Evolutionary conservation across 306 rosid genomes (phyloP).

Genomic region (Rubus idaeus): DNA sequence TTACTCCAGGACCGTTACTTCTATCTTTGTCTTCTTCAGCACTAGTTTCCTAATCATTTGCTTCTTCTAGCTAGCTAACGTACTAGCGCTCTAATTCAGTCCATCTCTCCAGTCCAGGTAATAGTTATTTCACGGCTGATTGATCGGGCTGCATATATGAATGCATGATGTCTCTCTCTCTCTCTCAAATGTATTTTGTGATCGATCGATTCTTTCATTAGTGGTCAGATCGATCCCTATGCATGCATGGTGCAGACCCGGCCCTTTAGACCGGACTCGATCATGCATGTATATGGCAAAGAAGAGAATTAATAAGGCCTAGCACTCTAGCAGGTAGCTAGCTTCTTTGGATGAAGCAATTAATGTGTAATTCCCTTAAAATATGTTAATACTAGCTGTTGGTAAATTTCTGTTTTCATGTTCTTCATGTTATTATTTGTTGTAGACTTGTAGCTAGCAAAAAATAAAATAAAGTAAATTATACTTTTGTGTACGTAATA

Average conservation of each 20-base stretch:
- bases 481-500: too few species aligned
- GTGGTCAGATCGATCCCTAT: not conserved
- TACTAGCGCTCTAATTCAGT: not conserved
- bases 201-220: not conserved
- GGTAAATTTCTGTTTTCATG: not conserved
- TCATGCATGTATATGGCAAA: not conserved
- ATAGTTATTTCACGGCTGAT: not conserved
- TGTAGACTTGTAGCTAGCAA: too few species aligned
- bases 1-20: not conserved
- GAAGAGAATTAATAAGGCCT: not conserved
- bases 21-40: constrained; percentile 15
- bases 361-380: not conserved
- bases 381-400: not conserved
- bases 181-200: not conserved
- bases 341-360: not conserved
- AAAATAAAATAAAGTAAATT: too few species aligned
- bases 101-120: not conserved
- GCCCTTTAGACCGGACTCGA: not conserved
- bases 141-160: not conserved
- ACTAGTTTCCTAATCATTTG: not conserved
- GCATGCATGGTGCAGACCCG: not conserved
- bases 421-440: too few species aligned
- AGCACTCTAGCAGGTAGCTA: not conserved
- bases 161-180: not conserved
- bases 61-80: not conserved